Evolutionary conservation across 106 monocot species (phyloP).

Genomic region (Phalaenopsis equestris): DNA sequence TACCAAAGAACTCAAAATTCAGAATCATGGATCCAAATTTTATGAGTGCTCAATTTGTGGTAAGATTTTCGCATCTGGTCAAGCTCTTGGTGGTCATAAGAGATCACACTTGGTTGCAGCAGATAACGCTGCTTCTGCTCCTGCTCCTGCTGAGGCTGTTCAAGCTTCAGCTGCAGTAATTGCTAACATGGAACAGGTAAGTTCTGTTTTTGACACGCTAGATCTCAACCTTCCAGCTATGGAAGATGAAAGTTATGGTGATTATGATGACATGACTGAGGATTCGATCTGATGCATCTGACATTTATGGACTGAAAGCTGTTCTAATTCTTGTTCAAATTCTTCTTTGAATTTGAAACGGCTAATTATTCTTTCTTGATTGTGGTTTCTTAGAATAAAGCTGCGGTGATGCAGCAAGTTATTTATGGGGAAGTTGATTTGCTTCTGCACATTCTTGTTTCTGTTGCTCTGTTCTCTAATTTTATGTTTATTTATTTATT

Average conservation of each 20-base stretch:
- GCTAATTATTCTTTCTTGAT: too few species aligned
- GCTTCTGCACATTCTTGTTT: too few species aligned
- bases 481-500: too few species aligned
- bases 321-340: too few species aligned
- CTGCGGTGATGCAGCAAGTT: too few species aligned
- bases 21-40: neutral
- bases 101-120: conserved; percentile 4
- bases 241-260: neutral
- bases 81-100: conserved; percentile 10
- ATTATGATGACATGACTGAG: neutral
- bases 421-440: too few species aligned
- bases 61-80: neutral
- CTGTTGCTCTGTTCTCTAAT: too few species aligned
- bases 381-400: too few species aligned
- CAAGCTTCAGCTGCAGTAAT: neutral
- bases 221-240: neutral
- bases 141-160: neutral
- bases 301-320: neutral
- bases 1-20: neutral
- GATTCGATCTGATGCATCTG: neutral
- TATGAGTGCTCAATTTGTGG: neutral
- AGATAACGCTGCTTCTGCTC: neutral
- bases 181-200: neutral
- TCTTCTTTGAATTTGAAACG: too few species aligned
- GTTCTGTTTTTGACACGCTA: neutral